Evolutionary conservation across 2,329 filamentous ascomycete genomes (phyloP).

Genomic region (Lachnellula subtilissima): DNA sequence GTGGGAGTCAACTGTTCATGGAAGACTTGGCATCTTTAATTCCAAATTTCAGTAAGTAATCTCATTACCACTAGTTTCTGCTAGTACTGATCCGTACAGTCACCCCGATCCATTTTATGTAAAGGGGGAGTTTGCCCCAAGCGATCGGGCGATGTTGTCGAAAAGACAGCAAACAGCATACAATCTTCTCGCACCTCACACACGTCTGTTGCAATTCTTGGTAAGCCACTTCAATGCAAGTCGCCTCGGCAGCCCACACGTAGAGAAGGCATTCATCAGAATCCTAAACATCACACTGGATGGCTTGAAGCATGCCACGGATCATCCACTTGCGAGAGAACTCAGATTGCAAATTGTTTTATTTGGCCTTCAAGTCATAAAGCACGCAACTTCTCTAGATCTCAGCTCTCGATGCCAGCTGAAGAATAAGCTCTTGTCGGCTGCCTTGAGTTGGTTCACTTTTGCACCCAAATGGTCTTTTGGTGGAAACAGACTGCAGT

Average conservation of each 20-base stretch:
- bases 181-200: conserved; percentile 80
- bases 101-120: conserved; percentile 85
- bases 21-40: conserved; percentile 77
- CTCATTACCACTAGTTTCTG: background rate
- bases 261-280: conserved; percentile 75
- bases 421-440: conserved; percentile 84
- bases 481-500: conserved; percentile 85
- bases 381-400: conserved; percentile 63
- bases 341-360: conserved; percentile 85
- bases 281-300: conserved; percentile 75
- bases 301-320: conserved; percentile 63
- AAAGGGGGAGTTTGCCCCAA: conserved; percentile 89
- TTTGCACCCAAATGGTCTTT: conserved; percentile 86
- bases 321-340: conserved; percentile 85
- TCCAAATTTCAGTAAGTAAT: conserved; percentile 55
- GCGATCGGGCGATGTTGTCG: conserved; percentile 69
- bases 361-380: conserved; percentile 74
- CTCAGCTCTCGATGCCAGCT: conserved; percentile 68
- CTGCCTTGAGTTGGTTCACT: conserved; percentile 83
- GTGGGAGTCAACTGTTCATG: conserved; percentile 81
- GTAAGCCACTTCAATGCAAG: conserved; percentile 93
- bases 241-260: conserved; percentile 76
- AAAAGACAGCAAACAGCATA: conserved; percentile 76
- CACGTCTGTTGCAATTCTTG: conserved; percentile 80
- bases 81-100: conserved; percentile 37